These are phyloP conservation scores for Russula compacta DNA, from an alignment of 768 basidiomycete genomes.

Conservation along the genomic window DNA sequence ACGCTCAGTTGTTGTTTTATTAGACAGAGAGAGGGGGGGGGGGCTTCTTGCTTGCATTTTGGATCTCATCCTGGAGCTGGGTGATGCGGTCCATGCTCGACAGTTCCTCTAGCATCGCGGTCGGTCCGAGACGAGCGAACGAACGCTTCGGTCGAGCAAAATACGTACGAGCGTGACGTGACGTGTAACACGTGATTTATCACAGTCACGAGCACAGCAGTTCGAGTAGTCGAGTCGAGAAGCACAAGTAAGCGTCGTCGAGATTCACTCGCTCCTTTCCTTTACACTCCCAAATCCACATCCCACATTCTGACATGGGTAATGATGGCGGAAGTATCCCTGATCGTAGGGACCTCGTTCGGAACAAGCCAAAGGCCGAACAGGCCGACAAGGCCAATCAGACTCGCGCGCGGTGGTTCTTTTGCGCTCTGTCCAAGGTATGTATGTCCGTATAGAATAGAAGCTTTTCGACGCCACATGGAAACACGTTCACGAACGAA, in stretches of 20 bases:
- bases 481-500: not conserved
- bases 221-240: too few species aligned
- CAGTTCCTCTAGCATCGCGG: slow-evolving; percentile 87
- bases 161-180: slow-evolving; percentile 1
- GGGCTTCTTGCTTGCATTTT: slow-evolving; percentile 51
- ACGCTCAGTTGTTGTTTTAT: not conserved
- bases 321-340: slow-evolving; percentile 88
- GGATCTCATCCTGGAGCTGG: slow-evolving; percentile 90
- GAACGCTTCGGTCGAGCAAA: not conserved
- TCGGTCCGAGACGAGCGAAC: slow-evolving; percentile 38
- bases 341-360: slow-evolving; percentile 72
- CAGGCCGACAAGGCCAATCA: slow-evolving; percentile 89
- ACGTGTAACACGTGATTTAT: slow-evolving; percentile 2
- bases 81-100: slow-evolving; percentile 95
- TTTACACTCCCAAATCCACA: not conserved
- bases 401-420: slow-evolving; percentile 79
- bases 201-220: not conserved
- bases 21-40: not conserved
- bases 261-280: not conserved
- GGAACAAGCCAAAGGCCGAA: slow-evolving; percentile 69
- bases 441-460: slow-evolving; percentile 15
- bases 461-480: not conserved
- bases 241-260: too few species aligned
- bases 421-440: slow-evolving; percentile 94
- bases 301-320: slow-evolving; percentile 43